phyloP scores from a whole-genome alignment of 768 basidiomycete species.

The Cubamyces lactineus region DNA sequence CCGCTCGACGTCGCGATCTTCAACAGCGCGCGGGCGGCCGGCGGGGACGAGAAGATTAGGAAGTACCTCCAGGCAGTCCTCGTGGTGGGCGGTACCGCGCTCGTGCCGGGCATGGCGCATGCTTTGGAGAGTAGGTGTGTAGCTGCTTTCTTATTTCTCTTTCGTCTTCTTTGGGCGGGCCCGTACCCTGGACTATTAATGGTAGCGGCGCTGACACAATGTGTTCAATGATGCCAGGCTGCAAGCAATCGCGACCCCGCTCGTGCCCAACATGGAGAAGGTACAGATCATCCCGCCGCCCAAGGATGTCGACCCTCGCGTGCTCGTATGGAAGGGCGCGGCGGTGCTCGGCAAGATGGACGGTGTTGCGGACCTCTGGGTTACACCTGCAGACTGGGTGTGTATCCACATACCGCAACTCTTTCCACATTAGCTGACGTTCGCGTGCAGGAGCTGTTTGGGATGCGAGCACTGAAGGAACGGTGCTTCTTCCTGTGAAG shows the following conservation, averaged over 20 bases:
- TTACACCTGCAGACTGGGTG: conserved; percentile 88
- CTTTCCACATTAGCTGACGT: neutral
- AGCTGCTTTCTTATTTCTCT: neutral
- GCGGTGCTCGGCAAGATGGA: conserved; percentile 93
- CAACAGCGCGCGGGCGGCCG: conserved; percentile 87
- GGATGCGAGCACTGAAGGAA: conserved; percentile 81
- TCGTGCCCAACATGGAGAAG: conserved; percentile 84
- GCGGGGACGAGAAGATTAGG: conserved; percentile 86
- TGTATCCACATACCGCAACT: conserved; percentile 26
- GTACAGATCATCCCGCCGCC: conserved; percentile 94
- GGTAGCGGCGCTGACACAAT: neutral
- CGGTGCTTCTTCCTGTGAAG: conserved; percentile 78
- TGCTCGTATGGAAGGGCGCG: conserved; percentile 95
- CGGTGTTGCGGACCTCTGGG: conserved; percentile 86
- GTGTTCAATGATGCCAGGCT: conserved; percentile 44
- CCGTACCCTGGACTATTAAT: neutral
- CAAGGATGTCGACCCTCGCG: conserved; percentile 86
- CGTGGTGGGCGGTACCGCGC: conserved; percentile 83
- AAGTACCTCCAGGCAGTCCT: conserved; percentile 88
- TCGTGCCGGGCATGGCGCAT: conserved; percentile 81
- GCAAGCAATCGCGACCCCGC: conserved; percentile 82
- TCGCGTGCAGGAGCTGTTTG: conserved; percentile 63
- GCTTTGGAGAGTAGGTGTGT: conserved; percentile 85
- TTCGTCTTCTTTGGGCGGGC: no score
- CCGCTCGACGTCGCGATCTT: conserved; percentile 93